Evolutionary conservation across 2,329 filamentous ascomycete species (phyloP), one percentile per base, ranked within the genome.

Genomic region (Colletotrichum spaethianum): DNA sequence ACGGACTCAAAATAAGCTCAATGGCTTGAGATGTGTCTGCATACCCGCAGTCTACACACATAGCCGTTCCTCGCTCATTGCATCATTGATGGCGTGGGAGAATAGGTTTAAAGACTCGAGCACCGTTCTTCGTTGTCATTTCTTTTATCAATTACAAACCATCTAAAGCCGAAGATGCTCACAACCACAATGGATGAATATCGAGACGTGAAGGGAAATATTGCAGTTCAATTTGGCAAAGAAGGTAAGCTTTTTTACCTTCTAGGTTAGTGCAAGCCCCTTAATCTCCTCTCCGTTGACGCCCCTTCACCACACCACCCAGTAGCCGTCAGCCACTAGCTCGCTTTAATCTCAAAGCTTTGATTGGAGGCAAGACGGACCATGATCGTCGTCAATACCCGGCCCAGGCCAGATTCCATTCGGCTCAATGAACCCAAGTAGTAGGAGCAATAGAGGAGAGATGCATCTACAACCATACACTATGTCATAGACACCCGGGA

Each of bases 321-420:
- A n/a, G 65, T 46, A 66, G 28, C n/a, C 14, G n/a, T 70, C 53
- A 46, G 50, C 42, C 48, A 42, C 62, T 59, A 40, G 55, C 55
- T 18, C 33, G 55, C n/a, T 40, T 26, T 38, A 57, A 26, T 57
- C n/a, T n/a, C 55, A 26, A 31, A 23, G 46, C 63, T 48, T 33
- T 28, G 62, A 38, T 18, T 46, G 36, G 62, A 38, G 53, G 38
- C 53, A 48, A 20, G 53, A 28, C 56, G 53, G 38, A n/a, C 2
- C 8, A 44, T 12, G 3, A 31, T 16, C 7, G 4, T 2, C 14
- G 26, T 31, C 33, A 33, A 55, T 46, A 48, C n/a, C 67, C 53
- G 28, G 63, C 28, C 56, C 18, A 56, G 26, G 20, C 56, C 48
- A 61, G 14, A 28, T 50, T 12, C 26, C 3, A 36, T 6, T 14